Evolutionary conservation across 1,284 basidiomycete species (phyloP).

Genomic region (Leccinum insigne): DNA sequence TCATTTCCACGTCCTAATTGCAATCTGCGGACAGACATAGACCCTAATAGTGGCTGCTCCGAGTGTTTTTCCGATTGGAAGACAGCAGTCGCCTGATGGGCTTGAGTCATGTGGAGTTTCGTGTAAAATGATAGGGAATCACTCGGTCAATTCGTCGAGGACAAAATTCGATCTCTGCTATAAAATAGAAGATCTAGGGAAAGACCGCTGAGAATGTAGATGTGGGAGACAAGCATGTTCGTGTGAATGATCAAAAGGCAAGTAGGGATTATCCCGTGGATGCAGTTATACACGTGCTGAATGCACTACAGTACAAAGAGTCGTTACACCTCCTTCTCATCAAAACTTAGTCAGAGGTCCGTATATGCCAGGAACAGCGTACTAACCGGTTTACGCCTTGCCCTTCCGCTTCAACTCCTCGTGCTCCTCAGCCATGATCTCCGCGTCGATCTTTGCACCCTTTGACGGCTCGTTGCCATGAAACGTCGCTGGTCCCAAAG

Average conservation of each 20-base stretch:
- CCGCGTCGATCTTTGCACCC: constrained; percentile 61
- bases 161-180: background rate
- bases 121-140: background rate
- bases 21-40: background rate
- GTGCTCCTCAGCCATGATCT: constrained; percentile 54
- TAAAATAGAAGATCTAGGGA: background rate
- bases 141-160: background rate
- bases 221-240: background rate
- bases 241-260: background rate
- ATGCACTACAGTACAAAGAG: constrained; percentile 6
- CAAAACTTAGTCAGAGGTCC: background rate
- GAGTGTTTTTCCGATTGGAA: background rate
- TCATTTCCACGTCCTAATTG: background rate
- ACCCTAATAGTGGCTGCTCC: background rate
- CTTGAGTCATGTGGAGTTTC: background rate
- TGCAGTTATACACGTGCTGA: background rate
- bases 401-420: constrained; percentile 40
- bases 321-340: background rate
- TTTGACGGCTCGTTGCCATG: constrained; percentile 62
- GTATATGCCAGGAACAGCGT: background rate
- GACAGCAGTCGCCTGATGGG: background rate
- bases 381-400: constrained; percentile 30
- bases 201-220: background rate
- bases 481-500: constrained; percentile 42
- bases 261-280: background rate